Base-by-base conservation (phyloP, 1,284 basidiomycete species). In the Leccinum fallax region DNA sequence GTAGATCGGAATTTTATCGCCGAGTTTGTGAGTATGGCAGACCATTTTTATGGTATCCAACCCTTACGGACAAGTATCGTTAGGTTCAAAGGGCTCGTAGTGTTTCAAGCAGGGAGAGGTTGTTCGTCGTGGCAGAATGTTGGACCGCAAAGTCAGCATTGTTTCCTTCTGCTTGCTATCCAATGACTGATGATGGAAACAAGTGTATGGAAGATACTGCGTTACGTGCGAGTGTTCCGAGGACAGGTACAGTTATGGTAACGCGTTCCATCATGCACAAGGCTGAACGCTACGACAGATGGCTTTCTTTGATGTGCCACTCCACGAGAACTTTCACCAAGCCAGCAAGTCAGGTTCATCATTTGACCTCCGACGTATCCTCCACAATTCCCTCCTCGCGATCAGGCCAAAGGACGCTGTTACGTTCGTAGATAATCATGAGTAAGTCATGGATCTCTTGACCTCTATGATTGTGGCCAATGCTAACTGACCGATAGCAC, bases 371-470 rank as follows among this genome's bases (percentile, higher is more conserved):
- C 78, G 90, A 61, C 81, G 68, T 16, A 85, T 93, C 56, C 72
- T 93, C 36, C 76, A 85, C 57, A 77, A 80, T 53, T 86, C 87
- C 0, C 70, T 93, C 7, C 78, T 89, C 32, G 77, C 84, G 57
- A 70, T 74, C 10, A 82, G 83, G 63, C 90, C 91, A 3, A 76
- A 78, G n/a, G 87, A 90, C 68, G 88, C 90, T 6, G 87, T 93
- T 10, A 92, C 90, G 0, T 93, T 93, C 69, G 90, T 93, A 3
- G 90, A 93, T 68, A 93, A 93, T 72, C 91, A 93, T 6, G 91
- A 93, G 90, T 92, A 66, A 75, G 83, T 78, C 11, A 28, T 38
- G 1, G 5, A 3, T 55, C n/a, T 53, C 34, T 34, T 66, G 10
- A 63, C 53, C 48, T 46, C 19, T 8, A 4, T n/a, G 10, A 43